Evolutionary conservation across 1,284 basidiomycete genomes (phyloP).

Genomic region (Cutaneotrichosporon cutaneum): DNA sequence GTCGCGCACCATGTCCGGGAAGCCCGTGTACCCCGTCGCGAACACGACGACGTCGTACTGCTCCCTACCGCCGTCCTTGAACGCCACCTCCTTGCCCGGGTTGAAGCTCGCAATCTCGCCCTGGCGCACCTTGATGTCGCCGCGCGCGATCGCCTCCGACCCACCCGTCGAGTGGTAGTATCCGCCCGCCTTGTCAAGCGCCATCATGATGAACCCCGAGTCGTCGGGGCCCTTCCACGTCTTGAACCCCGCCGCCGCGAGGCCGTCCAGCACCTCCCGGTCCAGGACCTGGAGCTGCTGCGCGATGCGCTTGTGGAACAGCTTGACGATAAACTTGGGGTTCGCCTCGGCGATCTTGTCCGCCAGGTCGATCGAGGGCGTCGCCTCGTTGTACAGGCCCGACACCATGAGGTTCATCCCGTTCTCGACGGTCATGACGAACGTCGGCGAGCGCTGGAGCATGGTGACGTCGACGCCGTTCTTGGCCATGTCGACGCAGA

Average conservation of each 20-base stretch:
- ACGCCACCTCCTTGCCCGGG: constrained; percentile 59
- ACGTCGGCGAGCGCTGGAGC: constrained; percentile 64
- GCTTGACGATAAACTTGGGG: constrained; percentile 53
- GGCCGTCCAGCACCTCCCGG: constrained; percentile 58
- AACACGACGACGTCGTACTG: constrained; percentile 68
- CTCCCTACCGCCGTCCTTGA: constrained; percentile 65
- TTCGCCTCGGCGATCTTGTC: constrained; percentile 46
- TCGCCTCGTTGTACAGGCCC: constrained; percentile 57
- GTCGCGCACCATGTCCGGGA: constrained; percentile 52
- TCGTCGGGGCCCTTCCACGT: constrained; percentile 60
- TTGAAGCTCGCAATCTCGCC: constrained; percentile 57
- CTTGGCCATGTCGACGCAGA: constrained; percentile 56
- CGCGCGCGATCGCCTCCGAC: constrained; percentile 64
- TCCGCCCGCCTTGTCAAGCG: constrained; percentile 49
- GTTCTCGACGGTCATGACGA: constrained; percentile 61
- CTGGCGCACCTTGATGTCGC: constrained; percentile 72
- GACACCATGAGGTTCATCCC: constrained; percentile 45
- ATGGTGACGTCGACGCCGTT: constrained; percentile 62
- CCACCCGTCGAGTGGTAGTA: constrained; percentile 61
- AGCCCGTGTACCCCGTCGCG: constrained; percentile 61
- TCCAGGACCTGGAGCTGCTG: constrained; percentile 61
- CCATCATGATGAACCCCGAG: constrained; percentile 50
- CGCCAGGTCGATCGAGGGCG: constrained; percentile 56
- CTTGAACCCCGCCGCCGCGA: constrained; percentile 63
- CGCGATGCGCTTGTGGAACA: constrained; percentile 54